Percentiles rank a stretch among this genome's conserved stretches.
Conservation (phyloP, 768 basidiomycete genomes). For the Panaeolus papilionaceus region DNA sequence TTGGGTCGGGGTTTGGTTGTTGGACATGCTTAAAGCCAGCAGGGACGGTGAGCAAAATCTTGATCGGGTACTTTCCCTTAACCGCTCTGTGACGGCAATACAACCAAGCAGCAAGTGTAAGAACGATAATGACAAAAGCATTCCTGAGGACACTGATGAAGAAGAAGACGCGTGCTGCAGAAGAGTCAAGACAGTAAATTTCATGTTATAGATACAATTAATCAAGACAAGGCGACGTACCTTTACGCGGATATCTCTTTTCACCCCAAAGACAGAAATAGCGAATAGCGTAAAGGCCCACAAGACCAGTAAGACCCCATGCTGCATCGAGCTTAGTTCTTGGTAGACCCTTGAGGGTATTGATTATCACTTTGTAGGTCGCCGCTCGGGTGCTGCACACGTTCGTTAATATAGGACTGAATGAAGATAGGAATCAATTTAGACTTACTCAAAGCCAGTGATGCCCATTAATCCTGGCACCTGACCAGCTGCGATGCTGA, state of each 20-base stretch:
- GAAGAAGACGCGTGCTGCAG: slow-evolving; percentile 71
- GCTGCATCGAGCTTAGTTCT: slow-evolving; percentile 82
- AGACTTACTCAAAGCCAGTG: slow-evolving; percentile 76
- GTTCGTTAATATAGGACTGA: slow-evolving; percentile 18
- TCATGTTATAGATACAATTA: not conserved
- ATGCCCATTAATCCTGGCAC: slow-evolving; percentile 91
- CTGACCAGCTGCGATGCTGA: slow-evolving; percentile 89
- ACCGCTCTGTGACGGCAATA: slow-evolving; percentile 71
- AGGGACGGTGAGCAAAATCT: slow-evolving; percentile 83
- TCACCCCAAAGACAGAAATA: slow-evolving; percentile 54
- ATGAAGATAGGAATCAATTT: not conserved
- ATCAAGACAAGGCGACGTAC: slow-evolving; percentile 40
- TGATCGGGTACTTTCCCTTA: slow-evolving; percentile 79
- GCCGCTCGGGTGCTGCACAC: slow-evolving; percentile 76
- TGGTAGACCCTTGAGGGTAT: slow-evolving; percentile 86
- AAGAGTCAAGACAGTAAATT: slow-evolving; percentile 11
- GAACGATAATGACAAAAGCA: slow-evolving; percentile 86
- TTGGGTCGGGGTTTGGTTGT: slow-evolving; percentile 42
- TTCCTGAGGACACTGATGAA: slow-evolving; percentile 80
- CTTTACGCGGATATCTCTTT: slow-evolving; percentile 65
- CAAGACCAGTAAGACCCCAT: slow-evolving; percentile 82
- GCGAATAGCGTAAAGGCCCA: slow-evolving; percentile 73
- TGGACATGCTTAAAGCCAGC: slow-evolving; percentile 76
- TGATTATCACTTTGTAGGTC: slow-evolving; percentile 89
- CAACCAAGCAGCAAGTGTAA: slow-evolving; percentile 89